Base-by-base conservation (phyloP, 768 basidiomycete species). In the Leccinum barrowsii region DNA sequence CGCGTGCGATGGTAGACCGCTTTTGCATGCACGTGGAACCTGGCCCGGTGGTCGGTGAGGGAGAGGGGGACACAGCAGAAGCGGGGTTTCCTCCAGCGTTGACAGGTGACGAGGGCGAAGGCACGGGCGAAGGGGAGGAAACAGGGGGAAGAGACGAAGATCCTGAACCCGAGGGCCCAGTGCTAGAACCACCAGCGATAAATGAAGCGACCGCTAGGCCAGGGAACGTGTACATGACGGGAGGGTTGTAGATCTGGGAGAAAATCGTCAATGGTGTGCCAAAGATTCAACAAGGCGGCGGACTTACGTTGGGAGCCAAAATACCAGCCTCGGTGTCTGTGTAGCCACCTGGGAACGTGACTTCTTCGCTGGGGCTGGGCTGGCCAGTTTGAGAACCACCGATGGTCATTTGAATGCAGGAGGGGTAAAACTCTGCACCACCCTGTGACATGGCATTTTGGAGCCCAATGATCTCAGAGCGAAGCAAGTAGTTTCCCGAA, bases 381-480 rank as follows among this genome's bases (percentile, higher is more conserved):
- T 59, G 57, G 22, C 66, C 65, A 5, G 69, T 60, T 48, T 73
- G 68, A 51, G 64, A 67, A 3, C 71, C 71, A 11, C 71, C 69
- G 49, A 73, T 59, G 1, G 54, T 51, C 13, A 74, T 17, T 28
- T 73, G 71, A 19, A 63, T 58, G 50, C 72, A 73, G 19, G 67
- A 44, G 2, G 67, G 63, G 42, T 73, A 73, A 51, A 72, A 73
- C 54, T 73, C 73, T 2, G 86, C 89, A 26, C 87, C 87, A 8
- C 85, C 84, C 17, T 56, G 2, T 12, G 67, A 55, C 40, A 68
- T 73, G 17, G 79, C 89, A 40, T 82, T 75, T 62, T 92, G 90
- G n/a, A 92, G 82, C 7, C 85, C 77, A 65, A 92, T 85, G 70
- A 92, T 78, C 40, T 91, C 90, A 70, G 89, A 83, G 3, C 90